Evolutionary conservation across 345 rosid species (phyloP), one percentile per base, ranked within the genome.

Genomic region (Excoecaria cochinchinensis): DNA sequence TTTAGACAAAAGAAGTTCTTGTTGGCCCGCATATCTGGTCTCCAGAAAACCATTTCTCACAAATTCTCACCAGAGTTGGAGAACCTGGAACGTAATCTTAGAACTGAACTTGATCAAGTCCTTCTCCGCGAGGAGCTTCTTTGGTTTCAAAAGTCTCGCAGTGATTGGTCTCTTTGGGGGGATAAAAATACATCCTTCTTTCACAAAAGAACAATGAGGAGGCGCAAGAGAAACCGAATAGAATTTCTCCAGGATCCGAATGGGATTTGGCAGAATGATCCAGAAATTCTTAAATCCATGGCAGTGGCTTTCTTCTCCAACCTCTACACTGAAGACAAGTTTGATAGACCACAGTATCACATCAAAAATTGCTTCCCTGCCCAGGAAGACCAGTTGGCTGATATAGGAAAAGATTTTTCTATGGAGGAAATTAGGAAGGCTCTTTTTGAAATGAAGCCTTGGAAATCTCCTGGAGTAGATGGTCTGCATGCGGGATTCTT

Each of bases 11-110:
- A n/a, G n/a, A n/a, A n/a, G n/a, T n/a, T n/a, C n/a, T n/a, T n/a
- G n/a, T n/a, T n/a, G n/a, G n/a, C n/a, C n/a, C n/a, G n/a, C n/a
- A n/a, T n/a, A n/a, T n/a, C 4, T 9, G 56, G 56, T 52, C 10
- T 52, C 19, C 56, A 52, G 7, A 0, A 16, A 3, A 16, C 7
- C 2, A 5, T 12, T 4, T 14, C 15, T 3, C 10, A 8, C 3
- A 0, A 10, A 1, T 1, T 3, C 4, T 9, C 3, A 14, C 56
- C 15, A 0, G 4, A 17, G 0, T 16, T 52, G 5, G 0, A 1
- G 3, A 6, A 0, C 13, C 4, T 52, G 0, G 56, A 52, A 17
- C 16, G 13, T 0, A 52, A 52, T 12, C 11, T 52, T 2, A 6
- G 6, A 0, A 52, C 10, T 9, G 7, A 52, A 4, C 56, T 52